phyloP scores from a whole-genome alignment of 306 rosid species.

The Pterocarpus macrocarpus region DNA sequence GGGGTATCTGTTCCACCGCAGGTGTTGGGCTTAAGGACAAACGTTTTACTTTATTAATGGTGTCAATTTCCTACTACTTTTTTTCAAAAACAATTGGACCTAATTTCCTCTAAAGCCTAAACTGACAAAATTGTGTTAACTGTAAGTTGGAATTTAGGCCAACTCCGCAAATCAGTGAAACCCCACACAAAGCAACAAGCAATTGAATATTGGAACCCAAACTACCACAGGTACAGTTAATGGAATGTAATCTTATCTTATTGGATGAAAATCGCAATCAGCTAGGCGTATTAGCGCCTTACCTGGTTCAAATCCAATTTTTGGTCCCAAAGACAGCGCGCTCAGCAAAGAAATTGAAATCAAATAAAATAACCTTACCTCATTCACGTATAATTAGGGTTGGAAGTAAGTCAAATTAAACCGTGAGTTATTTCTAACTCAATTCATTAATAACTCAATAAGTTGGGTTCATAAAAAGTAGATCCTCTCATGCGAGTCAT shows the following conservation, averaged over 20 bases:
- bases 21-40: conserved; percentile 33
- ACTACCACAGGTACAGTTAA: neutral
- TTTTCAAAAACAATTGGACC: too few relatives aligned
- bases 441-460: too few relatives aligned
- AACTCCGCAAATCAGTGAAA: neutral
- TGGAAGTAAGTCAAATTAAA: too few relatives aligned
- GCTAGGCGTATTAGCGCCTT: neutral
- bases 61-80: too few relatives aligned
- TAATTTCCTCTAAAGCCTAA: neutral
- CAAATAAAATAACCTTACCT: too few relatives aligned
- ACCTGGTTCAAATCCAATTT: too few relatives aligned
- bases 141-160: conserved; percentile 18
- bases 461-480: too few relatives aligned
- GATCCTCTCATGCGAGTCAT: too few relatives aligned
- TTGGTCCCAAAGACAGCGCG: too few relatives aligned
- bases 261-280: neutral
- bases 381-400: too few relatives aligned
- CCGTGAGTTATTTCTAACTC: too few relatives aligned
- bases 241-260: neutral
- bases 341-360: too few relatives aligned
- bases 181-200: neutral
- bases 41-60: neutral
- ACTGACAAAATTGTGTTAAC: conserved; percentile 19
- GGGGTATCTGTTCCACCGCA: conserved; percentile 18
- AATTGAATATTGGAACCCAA: neutral